Percentiles rank a stretch among this genome's conserved stretches.
Evolutionary conservation across 2,329 filamentous ascomycete genomes (phyloP).

Genomic region (Amesomyces nigricolor): DNA sequence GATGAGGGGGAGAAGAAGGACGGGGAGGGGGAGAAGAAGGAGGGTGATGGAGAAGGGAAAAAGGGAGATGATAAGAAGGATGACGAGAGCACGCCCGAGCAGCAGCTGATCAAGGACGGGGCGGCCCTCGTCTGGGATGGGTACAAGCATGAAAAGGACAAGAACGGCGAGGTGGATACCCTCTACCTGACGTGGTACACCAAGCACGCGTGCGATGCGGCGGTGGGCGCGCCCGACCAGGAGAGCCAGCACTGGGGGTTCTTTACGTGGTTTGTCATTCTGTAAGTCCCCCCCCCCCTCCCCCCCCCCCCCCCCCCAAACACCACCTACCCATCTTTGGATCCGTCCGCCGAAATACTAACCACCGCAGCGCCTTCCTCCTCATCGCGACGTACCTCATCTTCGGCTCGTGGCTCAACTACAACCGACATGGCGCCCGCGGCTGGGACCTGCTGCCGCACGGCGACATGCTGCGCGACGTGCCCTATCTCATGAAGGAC

Average conservation of each 20-base stretch:
- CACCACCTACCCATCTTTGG: neutral
- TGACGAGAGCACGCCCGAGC: slow-evolving; percentile 40
- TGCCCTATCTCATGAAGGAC: slow-evolving; percentile 89
- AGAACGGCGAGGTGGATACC: slow-evolving; percentile 42
- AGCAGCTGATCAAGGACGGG: slow-evolving; percentile 48
- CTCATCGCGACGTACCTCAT: slow-evolving; percentile 84
- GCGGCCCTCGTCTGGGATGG: slow-evolving; percentile 70
- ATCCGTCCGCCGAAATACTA: slow-evolving; percentile 3
- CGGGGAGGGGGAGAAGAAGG: slow-evolving; percentile 39
- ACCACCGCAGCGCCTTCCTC: slow-evolving; percentile 65
- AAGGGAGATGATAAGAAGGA: slow-evolving; percentile 29
- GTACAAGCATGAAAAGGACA: slow-evolving; percentile 64
- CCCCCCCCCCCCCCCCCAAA: no score
- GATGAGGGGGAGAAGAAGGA: slow-evolving; percentile 32
- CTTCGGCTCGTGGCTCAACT: slow-evolving; percentile 98
- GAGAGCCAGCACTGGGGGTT: slow-evolving; percentile 71
- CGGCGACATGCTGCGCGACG: slow-evolving; percentile 82
- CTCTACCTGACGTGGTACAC: slow-evolving; percentile 80
- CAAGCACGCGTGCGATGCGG: slow-evolving; percentile 72
- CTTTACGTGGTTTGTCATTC: slow-evolving; percentile 93
- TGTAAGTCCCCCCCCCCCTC: slow-evolving; percentile 62
- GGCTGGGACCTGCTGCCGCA: slow-evolving; percentile 95
- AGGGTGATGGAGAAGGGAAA: slow-evolving; percentile 26
- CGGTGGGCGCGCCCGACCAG: slow-evolving; percentile 37
- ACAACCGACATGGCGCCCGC: slow-evolving; percentile 89